Percentiles rank a stretch among this genome's conserved stretches.
These are phyloP conservation scores for Dioscorea zingiberensis DNA, from an alignment of 106 monocot species.

Conservation along the genomic window DNA sequence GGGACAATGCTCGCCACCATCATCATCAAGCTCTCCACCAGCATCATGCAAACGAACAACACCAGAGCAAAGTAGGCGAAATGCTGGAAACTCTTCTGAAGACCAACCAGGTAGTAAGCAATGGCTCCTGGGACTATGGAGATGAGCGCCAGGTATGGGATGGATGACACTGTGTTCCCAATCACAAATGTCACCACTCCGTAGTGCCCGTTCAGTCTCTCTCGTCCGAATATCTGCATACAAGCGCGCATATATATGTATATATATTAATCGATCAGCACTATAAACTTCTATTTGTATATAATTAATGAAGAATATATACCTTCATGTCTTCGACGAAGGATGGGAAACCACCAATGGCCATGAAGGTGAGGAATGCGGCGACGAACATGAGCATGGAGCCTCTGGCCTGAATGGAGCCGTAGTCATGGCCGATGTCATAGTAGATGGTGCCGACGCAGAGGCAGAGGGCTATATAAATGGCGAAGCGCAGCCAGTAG, in stretches of 20 bases:
- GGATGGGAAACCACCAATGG: conserved; percentile 34
- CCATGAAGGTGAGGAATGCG: conserved; percentile 25
- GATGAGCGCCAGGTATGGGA: conserved; percentile 10
- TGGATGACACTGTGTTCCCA: not conserved
- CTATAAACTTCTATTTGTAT: no score
- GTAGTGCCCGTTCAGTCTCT: no score
- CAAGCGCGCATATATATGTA: no score
- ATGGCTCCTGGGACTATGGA: conserved; percentile 15
- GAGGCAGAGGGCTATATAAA: conserved; percentile 25
- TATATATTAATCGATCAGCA: no score
- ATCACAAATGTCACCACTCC: no score
- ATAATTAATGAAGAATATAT: no score
- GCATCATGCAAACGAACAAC: conserved; percentile 7
- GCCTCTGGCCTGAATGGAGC: conserved; percentile 13
- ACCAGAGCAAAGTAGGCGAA: conserved; percentile 14
- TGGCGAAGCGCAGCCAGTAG: conserved; percentile 28
- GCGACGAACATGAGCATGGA: conserved; percentile 19
- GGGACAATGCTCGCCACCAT: conserved; percentile 21
- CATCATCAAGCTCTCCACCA: conserved; percentile 36
- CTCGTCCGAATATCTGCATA: no score
- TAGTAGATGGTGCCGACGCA: conserved; percentile 31
- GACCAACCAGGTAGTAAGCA: conserved; percentile 14
- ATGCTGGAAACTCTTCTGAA: conserved; percentile 11
- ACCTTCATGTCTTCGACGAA: no score
- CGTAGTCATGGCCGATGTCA: conserved; percentile 4